These are phyloP conservation scores for Backusella parvicylindrica DNA, from an alignment of 192 early-diverging fungal species.

Conservation along the genomic window DNA sequence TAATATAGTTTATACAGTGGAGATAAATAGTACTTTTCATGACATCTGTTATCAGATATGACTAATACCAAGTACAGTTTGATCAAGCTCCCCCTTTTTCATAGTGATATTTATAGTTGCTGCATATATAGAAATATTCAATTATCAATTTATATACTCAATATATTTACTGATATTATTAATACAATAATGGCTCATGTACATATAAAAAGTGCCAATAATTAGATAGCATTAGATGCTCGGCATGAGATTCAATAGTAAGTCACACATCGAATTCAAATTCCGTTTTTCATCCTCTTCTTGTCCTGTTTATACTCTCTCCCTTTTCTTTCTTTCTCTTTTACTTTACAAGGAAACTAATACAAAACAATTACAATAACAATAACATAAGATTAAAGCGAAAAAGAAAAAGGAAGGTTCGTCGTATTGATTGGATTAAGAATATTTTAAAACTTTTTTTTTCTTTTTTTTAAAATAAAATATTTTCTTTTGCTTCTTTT, in stretches of 20 bases:
- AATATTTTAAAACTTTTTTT: neutral
- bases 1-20: neutral
- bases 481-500: neutral
- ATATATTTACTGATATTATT: neutral
- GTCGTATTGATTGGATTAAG: neutral
- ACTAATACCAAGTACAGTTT: neutral
- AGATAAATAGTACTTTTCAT: neutral
- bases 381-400: neutral
- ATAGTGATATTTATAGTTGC: neutral
- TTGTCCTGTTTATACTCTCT: neutral
- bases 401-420: neutral
- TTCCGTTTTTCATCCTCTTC: neutral
- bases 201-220: neutral
- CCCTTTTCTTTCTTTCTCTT: neutral
- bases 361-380: neutral
- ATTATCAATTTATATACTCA: neutral
- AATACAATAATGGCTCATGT: neutral
- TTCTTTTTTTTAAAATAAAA: neutral
- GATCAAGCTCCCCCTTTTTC: neutral
- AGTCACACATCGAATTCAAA: neutral
- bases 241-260: neutral
- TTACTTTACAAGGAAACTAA: neutral
- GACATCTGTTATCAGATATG: neutral
- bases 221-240: neutral
- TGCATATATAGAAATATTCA: neutral